Percentiles rank a stretch among this genome's conserved stretches.
Evolutionary conservation across 495 filamentous ascomycete species (phyloP).

Genomic region (Lasiosphaeriaceae sp.): DNA sequence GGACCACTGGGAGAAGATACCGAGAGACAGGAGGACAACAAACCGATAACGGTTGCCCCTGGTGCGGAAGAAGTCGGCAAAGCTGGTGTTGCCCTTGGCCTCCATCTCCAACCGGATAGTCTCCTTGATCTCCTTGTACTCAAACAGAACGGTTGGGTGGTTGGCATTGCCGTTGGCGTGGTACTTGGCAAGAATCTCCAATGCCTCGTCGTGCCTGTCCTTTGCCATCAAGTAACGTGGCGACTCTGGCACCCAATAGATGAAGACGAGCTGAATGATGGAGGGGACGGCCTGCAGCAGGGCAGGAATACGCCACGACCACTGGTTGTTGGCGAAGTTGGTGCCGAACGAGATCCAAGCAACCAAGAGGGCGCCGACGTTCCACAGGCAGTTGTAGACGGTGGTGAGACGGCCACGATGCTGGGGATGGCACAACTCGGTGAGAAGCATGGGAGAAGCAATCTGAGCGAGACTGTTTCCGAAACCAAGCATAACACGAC

Average conservation of each 20-base stretch:
- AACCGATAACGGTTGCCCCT: slow-evolving; percentile 67
- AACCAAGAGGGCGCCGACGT: slow-evolving; percentile 46
- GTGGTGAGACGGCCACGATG: slow-evolving; percentile 63
- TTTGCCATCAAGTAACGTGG: slow-evolving; percentile 63
- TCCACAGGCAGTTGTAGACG: slow-evolving; percentile 65
- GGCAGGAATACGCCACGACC: slow-evolving; percentile 55
- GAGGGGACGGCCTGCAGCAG: slow-evolving; percentile 53
- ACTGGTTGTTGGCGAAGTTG: slow-evolving; percentile 41
- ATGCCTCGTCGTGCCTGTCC: slow-evolving; percentile 61
- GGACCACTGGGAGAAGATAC: slow-evolving; percentile 65
- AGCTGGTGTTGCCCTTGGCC: slow-evolving; percentile 39
- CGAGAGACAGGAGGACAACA: slow-evolving; percentile 52
- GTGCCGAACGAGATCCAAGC: slow-evolving; percentile 41
- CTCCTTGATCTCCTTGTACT: slow-evolving; percentile 58
- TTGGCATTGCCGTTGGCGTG: slow-evolving; percentile 56
- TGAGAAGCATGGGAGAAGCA: slow-evolving; percentile 59
- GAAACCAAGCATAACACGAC: slow-evolving; percentile 53
- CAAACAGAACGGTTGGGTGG: slow-evolving; percentile 55
- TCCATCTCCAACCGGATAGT: slow-evolving; percentile 52
- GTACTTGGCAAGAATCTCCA: slow-evolving; percentile 51
- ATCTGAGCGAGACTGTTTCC: slow-evolving; percentile 57
- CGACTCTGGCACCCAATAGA: slow-evolving; percentile 57
- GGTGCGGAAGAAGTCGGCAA: slow-evolving; percentile 59
- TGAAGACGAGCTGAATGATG: slow-evolving; percentile 46
- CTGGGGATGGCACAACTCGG: slow-evolving; percentile 63